A percentile compares a stretch with the other conserved stretches of the same genome.
These are phyloP conservation scores for Conticribra guillardii DNA, from an alignment of 108 stramenopile genomes.

Conservation along the genomic window DNA sequence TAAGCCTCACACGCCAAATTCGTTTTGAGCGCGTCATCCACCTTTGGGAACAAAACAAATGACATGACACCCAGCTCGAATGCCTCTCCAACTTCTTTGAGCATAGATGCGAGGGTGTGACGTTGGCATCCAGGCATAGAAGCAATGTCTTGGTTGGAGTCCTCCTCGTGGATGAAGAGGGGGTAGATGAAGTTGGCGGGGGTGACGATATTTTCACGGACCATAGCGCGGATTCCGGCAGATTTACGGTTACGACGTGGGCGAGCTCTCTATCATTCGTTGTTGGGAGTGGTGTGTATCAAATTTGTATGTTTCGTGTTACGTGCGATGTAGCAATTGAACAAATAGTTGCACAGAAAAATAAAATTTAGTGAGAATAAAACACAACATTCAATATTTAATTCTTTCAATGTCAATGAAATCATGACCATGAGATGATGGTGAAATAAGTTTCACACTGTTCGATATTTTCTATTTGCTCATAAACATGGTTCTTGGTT, in stretches of 20 bases:
- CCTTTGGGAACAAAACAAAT: constrained; percentile 96
- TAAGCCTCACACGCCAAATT: constrained; percentile 96
- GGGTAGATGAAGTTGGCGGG: constrained; percentile 98
- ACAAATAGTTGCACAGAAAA: too few relatives aligned
- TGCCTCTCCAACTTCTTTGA: constrained; percentile 91
- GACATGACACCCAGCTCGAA: constrained; percentile 87
- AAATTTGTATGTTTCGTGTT: not conserved
- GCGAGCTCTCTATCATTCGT: constrained; percentile 65
- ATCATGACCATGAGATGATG: too few relatives aligned
- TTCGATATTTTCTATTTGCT: too few relatives aligned
- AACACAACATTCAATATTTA: too few relatives aligned
- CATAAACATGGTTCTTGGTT: too few relatives aligned
- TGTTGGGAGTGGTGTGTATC: not conserved
- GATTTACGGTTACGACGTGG: constrained; percentile 97
- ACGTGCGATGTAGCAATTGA: too few relatives aligned
- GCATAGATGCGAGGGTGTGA: constrained; percentile 86
- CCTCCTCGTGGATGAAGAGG: constrained; percentile 97
- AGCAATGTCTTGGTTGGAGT: constrained; percentile 78
- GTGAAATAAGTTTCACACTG: too few relatives aligned
- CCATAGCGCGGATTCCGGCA: constrained; percentile 91
- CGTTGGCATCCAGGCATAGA: constrained; percentile 97
- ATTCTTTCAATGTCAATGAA: too few relatives aligned
- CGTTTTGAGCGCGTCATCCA: constrained; percentile 93
- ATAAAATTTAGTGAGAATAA: too few relatives aligned
- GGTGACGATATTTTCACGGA: constrained; percentile 94